Percentiles rank a stretch among this genome's conserved stretches.
Conservation (phyloP, 768 basidiomycete species). For the Panellus pusillus region DNA sequence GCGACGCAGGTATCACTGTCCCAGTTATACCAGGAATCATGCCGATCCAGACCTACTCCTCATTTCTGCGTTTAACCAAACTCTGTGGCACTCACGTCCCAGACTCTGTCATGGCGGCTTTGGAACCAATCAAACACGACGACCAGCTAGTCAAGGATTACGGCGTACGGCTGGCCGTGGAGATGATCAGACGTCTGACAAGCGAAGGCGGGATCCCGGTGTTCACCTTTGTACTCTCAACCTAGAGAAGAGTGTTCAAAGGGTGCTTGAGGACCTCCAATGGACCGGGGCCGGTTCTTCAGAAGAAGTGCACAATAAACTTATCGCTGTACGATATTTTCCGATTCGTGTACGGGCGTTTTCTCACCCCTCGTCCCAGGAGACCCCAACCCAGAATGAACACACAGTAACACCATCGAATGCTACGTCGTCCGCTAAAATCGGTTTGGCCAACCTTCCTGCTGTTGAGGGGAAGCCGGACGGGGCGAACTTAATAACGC, state of each 20-base stretch:
- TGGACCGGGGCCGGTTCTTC: constrained; percentile 71
- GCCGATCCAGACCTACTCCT: constrained; percentile 96
- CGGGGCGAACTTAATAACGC: constrained; percentile 77
- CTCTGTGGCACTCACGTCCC: constrained; percentile 84
- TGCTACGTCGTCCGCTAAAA: constrained; percentile 64
- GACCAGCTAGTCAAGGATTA: constrained; percentile 94
- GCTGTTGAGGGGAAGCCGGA: constrained; percentile 56
- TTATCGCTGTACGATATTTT: constrained; percentile 56
- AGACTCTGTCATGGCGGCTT: constrained; percentile 54
- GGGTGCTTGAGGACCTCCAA: constrained; percentile 74
- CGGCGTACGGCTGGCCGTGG: constrained; percentile 82
- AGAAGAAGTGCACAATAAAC: constrained; percentile 52
- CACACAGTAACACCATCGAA: constrained; percentile 62
- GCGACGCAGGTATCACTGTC: constrained; percentile 79
- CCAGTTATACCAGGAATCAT: constrained; percentile 96
- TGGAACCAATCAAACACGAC: constrained; percentile 85
- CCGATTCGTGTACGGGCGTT: background rate
- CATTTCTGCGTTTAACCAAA: constrained; percentile 89
- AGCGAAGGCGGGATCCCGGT: constrained; percentile 61
- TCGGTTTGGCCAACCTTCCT: constrained; percentile 51
- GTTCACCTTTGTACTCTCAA: constrained; percentile 97
- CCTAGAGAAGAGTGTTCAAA: constrained; percentile 91
- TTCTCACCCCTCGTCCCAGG: constrained; percentile 32
- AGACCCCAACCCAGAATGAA: constrained; percentile 36
- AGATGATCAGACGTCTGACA: constrained; percentile 69